phyloP scores from a whole-genome alignment of 176 grass and related monocot species.

The Cocos nucifera region DNA sequence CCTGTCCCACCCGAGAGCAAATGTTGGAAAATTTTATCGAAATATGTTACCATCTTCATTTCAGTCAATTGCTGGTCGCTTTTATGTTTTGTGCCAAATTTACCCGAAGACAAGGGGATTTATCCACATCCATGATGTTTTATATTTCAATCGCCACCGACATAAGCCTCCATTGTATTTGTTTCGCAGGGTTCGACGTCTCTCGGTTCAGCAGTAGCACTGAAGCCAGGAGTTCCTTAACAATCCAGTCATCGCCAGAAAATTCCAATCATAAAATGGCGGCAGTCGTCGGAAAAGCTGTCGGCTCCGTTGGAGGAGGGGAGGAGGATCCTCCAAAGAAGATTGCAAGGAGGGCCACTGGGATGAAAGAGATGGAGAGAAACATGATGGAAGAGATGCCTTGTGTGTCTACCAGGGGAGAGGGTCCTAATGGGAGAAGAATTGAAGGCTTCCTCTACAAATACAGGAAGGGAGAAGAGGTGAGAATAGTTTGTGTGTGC shows the following conservation, averaged over 20 bases:
- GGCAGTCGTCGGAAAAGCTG: neutral
- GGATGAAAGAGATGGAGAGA: slow-evolving; percentile 24
- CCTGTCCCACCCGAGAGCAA: no score
- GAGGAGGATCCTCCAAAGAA: no score
- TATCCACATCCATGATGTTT: neutral
- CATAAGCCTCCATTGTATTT: neutral
- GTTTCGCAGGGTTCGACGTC: neutral
- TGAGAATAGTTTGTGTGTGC: slow-evolving; percentile 92
- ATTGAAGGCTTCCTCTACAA: slow-evolving; percentile 93
- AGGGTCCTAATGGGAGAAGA: slow-evolving; percentile 42
- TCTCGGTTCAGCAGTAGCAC: neutral
- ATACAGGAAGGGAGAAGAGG: slow-evolving; percentile 61
- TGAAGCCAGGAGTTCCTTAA: slow-evolving; percentile 11
- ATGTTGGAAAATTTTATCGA: no score
- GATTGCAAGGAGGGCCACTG: neutral
- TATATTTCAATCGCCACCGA: neutral
- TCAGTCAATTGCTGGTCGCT: no score
- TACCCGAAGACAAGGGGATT: no score
- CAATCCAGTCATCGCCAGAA: slow-evolving; percentile 9
- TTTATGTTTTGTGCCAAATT: no score
- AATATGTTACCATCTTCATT: no score
- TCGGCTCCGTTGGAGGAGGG: no score
- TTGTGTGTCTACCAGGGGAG: slow-evolving; percentile 64
- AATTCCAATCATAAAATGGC: neutral
- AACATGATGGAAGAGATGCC: slow-evolving; percentile 96